Evolutionary conservation across 108 stramenopile genomes (phyloP), one percentile per base, ranked within the genome.

Genomic region (Cyclotella distinguenda): DNA sequence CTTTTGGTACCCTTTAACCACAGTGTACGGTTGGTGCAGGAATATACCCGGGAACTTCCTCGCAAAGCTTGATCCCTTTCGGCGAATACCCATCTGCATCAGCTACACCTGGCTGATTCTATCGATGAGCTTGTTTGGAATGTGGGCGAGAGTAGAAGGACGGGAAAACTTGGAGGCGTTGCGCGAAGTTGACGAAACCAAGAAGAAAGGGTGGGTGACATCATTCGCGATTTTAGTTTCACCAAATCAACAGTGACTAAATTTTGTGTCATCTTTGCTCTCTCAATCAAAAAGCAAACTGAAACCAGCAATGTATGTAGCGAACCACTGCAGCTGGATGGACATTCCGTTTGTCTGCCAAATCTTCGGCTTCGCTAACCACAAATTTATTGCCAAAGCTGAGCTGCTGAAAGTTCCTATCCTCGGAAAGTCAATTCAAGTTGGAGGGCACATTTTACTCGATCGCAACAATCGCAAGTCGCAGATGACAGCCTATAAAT

Each of bases 321-420:
- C 84, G 27, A 85, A 85, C 33, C 84, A 85, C 57, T 62, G 61
- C 18, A 80, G 78, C 46, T 85, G 84, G 84, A 80, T 79, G 69
- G 84, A 85, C 43, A 85, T 85, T 15, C 77, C 77, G 0, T 81
- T 51, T 32, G 65, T 81, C 1, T 60, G 60, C 21, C 51, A 33
- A 35, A 39, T 74, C 30, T 68, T 81, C n/a, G 72, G 77, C 0
- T 77, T 61, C 15, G 66, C 40, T 5, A 81, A 81, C 40, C 80
- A 82, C 47, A 81, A 82, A 60, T 77, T 79, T 10, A 79, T 85
- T 23, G 74, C 80, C 19, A 85, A 85, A 54, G 52, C 62, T 9
- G 81, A 82, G 66, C 71, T 85, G 1, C 51, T 77, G 6, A 80
- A 78, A 48, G 81, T 85, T 0, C 84, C 84, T 2, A 77, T 85